Evolutionary conservation across 2,329 filamentous ascomycete species (phyloP).

Genomic region (Botrytis byssoidea): DNA sequence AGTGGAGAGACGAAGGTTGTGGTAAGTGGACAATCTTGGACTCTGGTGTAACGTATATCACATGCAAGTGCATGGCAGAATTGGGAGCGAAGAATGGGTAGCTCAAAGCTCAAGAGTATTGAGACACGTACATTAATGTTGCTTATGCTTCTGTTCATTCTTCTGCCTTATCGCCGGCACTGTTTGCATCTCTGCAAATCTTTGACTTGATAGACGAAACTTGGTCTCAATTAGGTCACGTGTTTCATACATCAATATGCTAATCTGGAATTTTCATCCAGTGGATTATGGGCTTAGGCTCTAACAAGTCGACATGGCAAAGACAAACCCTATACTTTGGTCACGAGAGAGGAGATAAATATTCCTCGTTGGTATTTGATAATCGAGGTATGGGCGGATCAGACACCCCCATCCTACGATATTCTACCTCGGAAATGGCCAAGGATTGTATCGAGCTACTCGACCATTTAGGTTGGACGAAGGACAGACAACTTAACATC

Average conservation of each 20-base stretch:
- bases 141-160: background rate
- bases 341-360: conserved; percentile 64
- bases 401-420: conserved; percentile 73
- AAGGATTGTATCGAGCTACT: conserved; percentile 70
- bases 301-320: conserved; percentile 70
- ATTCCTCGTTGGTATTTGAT: conserved; percentile 75
- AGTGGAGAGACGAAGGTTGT: conserved; percentile 68
- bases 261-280: conserved; percentile 39
- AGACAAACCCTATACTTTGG: conserved; percentile 81
- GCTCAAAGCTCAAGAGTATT: background rate
- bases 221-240: background rate
- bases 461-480: conserved; percentile 67
- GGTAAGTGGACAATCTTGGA: conserved; percentile 45
- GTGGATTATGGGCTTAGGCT: conserved; percentile 81
- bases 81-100: conserved; percentile 7
- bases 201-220: background rate
- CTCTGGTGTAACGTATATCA: background rate
- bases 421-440: conserved; percentile 84
- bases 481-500: conserved; percentile 60
- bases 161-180: background rate
- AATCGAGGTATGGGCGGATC: conserved; percentile 79
- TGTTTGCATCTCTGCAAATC: background rate
- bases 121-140: background rate
- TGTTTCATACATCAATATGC: conserved; percentile 15
- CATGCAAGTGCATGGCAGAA: background rate